Base-by-base conservation (phyloP, 768 basidiomycete genomes). In the Fomitopsis serialis region DNA sequence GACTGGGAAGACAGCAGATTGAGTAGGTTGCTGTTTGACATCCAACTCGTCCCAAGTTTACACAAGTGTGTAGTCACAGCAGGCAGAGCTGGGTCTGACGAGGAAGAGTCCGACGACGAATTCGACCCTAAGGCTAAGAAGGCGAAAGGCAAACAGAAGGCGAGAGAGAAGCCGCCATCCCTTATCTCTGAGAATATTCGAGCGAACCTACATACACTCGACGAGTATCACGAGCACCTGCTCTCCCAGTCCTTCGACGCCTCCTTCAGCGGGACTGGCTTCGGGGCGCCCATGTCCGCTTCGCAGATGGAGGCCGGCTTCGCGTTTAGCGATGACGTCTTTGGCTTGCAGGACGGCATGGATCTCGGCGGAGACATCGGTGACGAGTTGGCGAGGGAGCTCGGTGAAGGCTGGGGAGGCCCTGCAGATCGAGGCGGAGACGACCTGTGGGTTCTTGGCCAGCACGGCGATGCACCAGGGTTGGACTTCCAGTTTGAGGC, bases 361-460 rank as follows among this genome's bases (percentile, higher is more conserved):
- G 86, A 81, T 55, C 62, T 84, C 17, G 78, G 70, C n/a, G 78
- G 74, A 7, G 82, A 77, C 21, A 67, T 91, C 17, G 87, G 83
- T 3, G 87, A 89, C 44, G 89, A 91, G 59, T 70, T 92, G 24
- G 87, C 85, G 8, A 76, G 74, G 56, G 89, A 92, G 60, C 73
- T 92, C 2, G 89, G 88, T 27, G 81, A 82, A 60, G 82, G 75
- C 22, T 90, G 89, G 87, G 80, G 76, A 8, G 61, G 53, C 6
- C 70, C 56, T 11, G 51, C 45, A 29, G 43, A 32, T n/a, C 19
- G 19, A 36, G 23, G 25, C 23, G 42, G 22, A 23, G 40, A 9
- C 3, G 50, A 43, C 40, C 50, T 23, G 6, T 51, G 36, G 27
- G 47, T 42, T 45, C 1, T 44, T 9, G 49, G 36, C 17, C 22